Base-by-base conservation (phyloP, 495 filamentous ascomycete genomes). In the Trypethelium eluteriae region DNA sequence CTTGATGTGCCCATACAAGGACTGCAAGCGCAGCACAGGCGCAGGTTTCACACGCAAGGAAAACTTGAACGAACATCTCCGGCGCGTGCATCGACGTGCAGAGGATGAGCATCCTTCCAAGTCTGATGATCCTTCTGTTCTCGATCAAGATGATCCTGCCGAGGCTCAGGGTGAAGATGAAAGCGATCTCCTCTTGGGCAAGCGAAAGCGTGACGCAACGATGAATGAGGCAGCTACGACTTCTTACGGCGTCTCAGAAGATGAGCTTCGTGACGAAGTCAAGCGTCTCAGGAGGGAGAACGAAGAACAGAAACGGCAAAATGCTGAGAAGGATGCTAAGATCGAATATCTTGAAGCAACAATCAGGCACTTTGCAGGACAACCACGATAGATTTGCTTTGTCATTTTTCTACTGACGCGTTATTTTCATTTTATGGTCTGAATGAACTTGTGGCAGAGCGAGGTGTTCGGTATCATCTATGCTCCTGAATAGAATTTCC, bases 21-120 rank as follows among this genome's bases (percentile, higher is more conserved):
- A 87, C 74, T 96, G 93, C 80, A 90, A 91, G 72, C 87, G 92
- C 14, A 88, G 88, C 73, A 83, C 82, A 0, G 86, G 83, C 72
- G 84, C 88, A 69, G 91, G 90, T 2, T 97, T 96, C 74, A 88
- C 89, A 16, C 85, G 93, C 1, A 85, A 88, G 64, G 93, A 96
- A 76, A 96, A 97, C 69, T 81, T 95, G 2, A 88, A 89, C 68
- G 93, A 97, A 76, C 93, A 97, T 74, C 75, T 93, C 32, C 85
- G 91, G 36, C 86, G 90, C 3, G 91, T 91, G 10, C 93, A 79
- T 67, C 59, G 62, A 57, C 62, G 65, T 16, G 53, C 18, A 67
- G 50, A 61, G 32, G 59, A 64, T 62, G 35, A 36, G 36, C 41
- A 39, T 16, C 35, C 3, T 7, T 10, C 36, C 7, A n/a, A n/a